Evolutionary conservation across 768 basidiomycete genomes (phyloP), one percentile per base, ranked within the genome.

Genomic region (Amanita polypyramis): DNA sequence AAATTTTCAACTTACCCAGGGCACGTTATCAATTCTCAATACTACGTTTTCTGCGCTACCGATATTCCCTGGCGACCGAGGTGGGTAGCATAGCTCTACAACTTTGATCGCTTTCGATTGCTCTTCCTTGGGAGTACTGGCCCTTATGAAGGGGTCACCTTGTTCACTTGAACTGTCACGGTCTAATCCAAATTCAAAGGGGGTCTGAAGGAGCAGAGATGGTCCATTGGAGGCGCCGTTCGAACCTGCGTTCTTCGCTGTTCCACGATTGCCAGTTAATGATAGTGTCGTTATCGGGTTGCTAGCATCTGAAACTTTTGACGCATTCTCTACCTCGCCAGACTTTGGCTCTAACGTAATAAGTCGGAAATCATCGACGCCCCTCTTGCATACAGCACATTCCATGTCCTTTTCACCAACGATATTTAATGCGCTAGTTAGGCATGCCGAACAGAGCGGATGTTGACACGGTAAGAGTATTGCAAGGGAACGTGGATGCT

Each of bases 381-480:
- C 74, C 34, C 62, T 63, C 56, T 80, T 81, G 65, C 88, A 92
- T 25, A 87, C 82, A 14, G 85, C 82, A 52, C 89, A 92, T 51
- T 81, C 76, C 76, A 91, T 86, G 50, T 85, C 83, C 59, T 90
- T 91, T 63, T 92, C 88, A 5, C 88, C 88, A 14, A 90, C 89
- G 44, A 91, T 91, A 55, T 92, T 92, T 44, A 92, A 70, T 6
- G 86, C 85, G 43, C 86, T 88, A 1, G 89, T 92, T 47, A 92
- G 70, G 58, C 89, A 92, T 8, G 74, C 73, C 2, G 86, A 84
- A 59, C 89, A 92, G 1, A 91, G 68, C 1, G 82, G 73, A 60
- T 92, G 89, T 5, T 66, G 60, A 62, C 89, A 92, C 0, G 89
- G 88, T 19, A 76, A 72, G 15, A 92, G 73, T 51, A 85, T 69